A percentile compares a stretch with the other conserved stretches of the same genome.
phyloP scores from a whole-genome alignment of 805 yeast species.

The Huiozyma sinensis region DNA sequence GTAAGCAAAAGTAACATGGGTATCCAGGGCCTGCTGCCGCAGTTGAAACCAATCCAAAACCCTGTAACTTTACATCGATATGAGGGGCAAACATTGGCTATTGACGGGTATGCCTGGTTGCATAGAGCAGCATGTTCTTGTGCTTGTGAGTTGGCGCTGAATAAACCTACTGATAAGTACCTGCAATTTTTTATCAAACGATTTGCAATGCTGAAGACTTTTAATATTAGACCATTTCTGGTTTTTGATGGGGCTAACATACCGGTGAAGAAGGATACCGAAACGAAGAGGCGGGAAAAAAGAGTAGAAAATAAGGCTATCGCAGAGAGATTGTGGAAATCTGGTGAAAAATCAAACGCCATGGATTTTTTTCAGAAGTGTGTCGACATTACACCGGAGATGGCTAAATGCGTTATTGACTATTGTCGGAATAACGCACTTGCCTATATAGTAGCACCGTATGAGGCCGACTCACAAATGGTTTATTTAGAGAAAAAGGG shows the following conservation, averaged over 20 bases:
- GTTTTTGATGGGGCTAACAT: slow-evolving; percentile 90
- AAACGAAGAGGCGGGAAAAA: slow-evolving; percentile 45
- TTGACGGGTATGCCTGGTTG: slow-evolving; percentile 96
- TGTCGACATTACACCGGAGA: slow-evolving; percentile 77
- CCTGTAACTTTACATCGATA: slow-evolving; percentile 47
- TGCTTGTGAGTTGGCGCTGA: slow-evolving; percentile 69
- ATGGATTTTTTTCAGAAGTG: slow-evolving; percentile 62
- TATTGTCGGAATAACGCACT: slow-evolving; percentile 49
- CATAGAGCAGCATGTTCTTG: slow-evolving; percentile 79
- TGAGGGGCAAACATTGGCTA: slow-evolving; percentile 69
- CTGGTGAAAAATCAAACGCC: slow-evolving; percentile 53
- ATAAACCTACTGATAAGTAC: slow-evolving; percentile 59
- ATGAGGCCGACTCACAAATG: slow-evolving; percentile 96
- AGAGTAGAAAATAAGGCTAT: slow-evolving; percentile 47
- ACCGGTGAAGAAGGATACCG: slow-evolving; percentile 70
- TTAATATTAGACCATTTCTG: slow-evolving; percentile 70
- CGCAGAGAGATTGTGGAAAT: slow-evolving; percentile 41
- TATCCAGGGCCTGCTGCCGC: slow-evolving; percentile 71
- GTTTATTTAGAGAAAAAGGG: slow-evolving; percentile 74
- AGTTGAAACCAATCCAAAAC: slow-evolving; percentile 62
- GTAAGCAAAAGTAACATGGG: slow-evolving; percentile 45
- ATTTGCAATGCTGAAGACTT: slow-evolving; percentile 50
- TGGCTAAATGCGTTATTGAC: slow-evolving; percentile 81
- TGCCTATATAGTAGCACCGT: slow-evolving; percentile 85
- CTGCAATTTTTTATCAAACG: slow-evolving; percentile 58